A percentile compares a stretch with the other conserved stretches of the same genome.
phyloP scores from a whole-genome alignment of 2,329 filamentous ascomycete genomes.

The Geosmithia flava region DNA sequence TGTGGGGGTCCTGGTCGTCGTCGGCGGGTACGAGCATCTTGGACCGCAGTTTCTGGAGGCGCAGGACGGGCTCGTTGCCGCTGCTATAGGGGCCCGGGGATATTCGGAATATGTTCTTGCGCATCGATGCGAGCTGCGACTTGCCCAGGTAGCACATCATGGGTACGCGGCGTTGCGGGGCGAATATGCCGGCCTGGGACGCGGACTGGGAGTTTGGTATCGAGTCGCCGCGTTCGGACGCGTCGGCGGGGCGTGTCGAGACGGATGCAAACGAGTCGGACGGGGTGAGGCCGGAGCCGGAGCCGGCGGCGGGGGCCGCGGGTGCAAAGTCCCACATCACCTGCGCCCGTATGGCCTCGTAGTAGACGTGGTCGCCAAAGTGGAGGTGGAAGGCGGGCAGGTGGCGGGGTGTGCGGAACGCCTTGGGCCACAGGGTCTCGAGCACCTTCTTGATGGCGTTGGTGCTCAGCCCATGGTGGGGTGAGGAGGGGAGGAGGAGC shows the following conservation, averaged over 20 bases:
- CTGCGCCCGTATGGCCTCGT: constrained; percentile 31
- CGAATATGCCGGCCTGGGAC: not conserved
- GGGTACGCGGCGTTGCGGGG: constrained; percentile 7
- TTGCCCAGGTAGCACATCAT: constrained; percentile 36
- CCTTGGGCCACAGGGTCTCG: constrained; percentile 27
- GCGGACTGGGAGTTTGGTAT: constrained; percentile 8
- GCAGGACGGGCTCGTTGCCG: constrained; percentile 33
- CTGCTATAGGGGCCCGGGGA: constrained; percentile 22
- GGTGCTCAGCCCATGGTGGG: constrained; percentile 20
- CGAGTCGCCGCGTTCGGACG: constrained; percentile 10
- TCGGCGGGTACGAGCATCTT: constrained; percentile 34
- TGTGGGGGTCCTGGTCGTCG: constrained; percentile 36
- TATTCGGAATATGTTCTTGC: constrained; percentile 34
- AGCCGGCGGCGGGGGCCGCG: not conserved
- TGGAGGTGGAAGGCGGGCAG: constrained; percentile 32
- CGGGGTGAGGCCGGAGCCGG: not conserved
- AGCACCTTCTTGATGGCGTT: constrained; percentile 31
- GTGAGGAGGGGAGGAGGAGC: constrained; percentile 21
- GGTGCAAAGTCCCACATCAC: constrained; percentile 32
- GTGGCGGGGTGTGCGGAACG: constrained; percentile 15
- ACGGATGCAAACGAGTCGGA: constrained; percentile 19
- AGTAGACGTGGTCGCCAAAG: constrained; percentile 33
- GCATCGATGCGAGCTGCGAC: constrained; percentile 29
- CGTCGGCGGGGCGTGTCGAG: constrained; percentile 20
- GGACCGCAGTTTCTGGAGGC: constrained; percentile 32